Conservation (phyloP, 2,329 filamentous ascomycete species). For the Intubia oerlemansii region DNA sequence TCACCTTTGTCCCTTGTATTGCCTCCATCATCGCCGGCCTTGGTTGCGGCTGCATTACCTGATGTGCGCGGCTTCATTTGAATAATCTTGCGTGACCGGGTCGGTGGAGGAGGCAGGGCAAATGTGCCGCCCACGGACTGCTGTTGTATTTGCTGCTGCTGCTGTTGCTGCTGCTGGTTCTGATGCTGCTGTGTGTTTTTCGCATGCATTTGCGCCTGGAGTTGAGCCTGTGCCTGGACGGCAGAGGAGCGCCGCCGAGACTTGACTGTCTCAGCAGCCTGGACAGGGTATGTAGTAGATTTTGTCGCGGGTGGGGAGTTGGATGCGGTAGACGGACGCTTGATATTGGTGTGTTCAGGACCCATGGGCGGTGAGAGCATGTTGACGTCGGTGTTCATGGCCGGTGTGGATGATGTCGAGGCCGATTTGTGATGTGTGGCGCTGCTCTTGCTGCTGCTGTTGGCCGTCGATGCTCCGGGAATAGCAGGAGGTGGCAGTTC, state of each 20-base stretch:
- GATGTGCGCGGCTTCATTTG: constrained; percentile 65
- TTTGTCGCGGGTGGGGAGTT: background rate
- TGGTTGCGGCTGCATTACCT: constrained; percentile 8
- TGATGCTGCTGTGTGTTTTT: too few species aligned
- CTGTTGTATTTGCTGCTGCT: too few species aligned
- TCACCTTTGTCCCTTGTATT: constrained; percentile 6
- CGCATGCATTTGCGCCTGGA: background rate
- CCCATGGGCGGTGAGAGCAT: constrained; percentile 13
- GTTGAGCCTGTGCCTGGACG: constrained; percentile 6
- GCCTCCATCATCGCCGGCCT: background rate
- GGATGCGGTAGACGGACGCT: background rate
- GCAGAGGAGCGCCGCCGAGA: constrained; percentile 26
- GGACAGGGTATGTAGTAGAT: constrained; percentile 4
- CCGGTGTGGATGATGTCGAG: background rate
- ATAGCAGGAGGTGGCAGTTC: constrained; percentile 55
- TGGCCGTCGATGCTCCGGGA: constrained; percentile 17
- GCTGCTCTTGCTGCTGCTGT: background rate
- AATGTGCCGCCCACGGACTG: constrained; percentile 43
- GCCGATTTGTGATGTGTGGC: constrained; percentile 15
- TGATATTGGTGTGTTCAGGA: too few species aligned
- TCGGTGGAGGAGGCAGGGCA: constrained; percentile 76
- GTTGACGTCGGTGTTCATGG: constrained; percentile 12
- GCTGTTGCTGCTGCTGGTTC: too few species aligned
- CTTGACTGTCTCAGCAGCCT: constrained; percentile 24
- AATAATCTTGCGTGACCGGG: constrained; percentile 84